These are phyloP conservation scores for Leccinum variicolor DNA, from an alignment of 768 basidiomycete species.

Conservation along the genomic window DNA sequence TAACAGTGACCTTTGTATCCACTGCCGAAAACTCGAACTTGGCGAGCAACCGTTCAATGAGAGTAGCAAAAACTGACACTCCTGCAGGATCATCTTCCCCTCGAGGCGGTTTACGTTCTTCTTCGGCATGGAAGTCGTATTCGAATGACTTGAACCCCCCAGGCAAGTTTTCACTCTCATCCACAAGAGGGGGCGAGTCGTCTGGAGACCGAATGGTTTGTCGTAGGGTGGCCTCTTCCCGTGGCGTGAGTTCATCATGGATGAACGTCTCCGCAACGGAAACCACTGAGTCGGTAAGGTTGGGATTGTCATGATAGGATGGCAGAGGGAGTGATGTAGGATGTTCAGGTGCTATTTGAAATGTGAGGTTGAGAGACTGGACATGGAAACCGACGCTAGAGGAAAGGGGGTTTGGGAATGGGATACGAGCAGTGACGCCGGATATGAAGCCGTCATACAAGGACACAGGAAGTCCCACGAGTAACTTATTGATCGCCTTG, in stretches of 20 bases:
- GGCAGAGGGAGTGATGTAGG: conserved; percentile 8
- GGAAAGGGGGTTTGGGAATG: conserved; percentile 81
- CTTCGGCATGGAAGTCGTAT: conserved; percentile 31
- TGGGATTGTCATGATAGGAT: conserved; percentile 24
- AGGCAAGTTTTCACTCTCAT: conserved; percentile 49
- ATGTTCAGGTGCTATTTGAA: conserved; percentile 40
- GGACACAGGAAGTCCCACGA: conserved; percentile 62
- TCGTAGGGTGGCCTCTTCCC: conserved; percentile 68
- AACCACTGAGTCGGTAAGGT: conserved; percentile 75
- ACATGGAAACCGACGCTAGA: conserved; percentile 69
- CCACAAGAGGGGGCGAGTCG: conserved; percentile 25
- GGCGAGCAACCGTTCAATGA: conserved; percentile 76
- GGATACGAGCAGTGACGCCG: conserved; percentile 73
- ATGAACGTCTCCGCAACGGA: conserved; percentile 87
- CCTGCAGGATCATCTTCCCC: conserved; percentile 64
- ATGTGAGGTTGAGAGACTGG: conserved; percentile 64
- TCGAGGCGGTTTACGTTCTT: conserved; percentile 25
- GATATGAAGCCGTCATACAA: conserved; percentile 72
- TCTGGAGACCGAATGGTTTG: conserved; percentile 59
- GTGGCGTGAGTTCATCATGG: conserved; percentile 70
- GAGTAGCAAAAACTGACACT: conserved; percentile 74
- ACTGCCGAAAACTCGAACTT: conserved; percentile 74
- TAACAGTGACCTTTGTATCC: conserved; percentile 63
- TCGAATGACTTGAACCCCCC: conserved; percentile 65
- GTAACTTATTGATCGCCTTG: conserved; percentile 76